Evolutionary conservation across 129 eudicot genomes (phyloP), one percentile per base, ranked within the genome.

Genomic region (Pittosporum tobira): DNA sequence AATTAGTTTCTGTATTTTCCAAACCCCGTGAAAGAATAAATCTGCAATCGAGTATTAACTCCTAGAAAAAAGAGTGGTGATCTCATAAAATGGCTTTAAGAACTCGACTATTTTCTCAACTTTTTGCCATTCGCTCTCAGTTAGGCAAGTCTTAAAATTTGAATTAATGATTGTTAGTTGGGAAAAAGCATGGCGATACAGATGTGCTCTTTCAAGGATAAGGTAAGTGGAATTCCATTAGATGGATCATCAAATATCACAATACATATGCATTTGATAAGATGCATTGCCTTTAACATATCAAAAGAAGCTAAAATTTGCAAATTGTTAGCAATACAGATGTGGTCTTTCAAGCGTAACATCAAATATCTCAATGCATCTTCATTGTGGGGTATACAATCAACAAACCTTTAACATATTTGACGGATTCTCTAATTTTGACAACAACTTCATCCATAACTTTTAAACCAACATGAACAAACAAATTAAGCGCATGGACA

Each of bases 31-130:
- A 11, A 47, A 47, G 10, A 7, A 47, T 22, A 47, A 7, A 20
- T 47, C 16, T 11, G 51, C 24, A 1, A 22, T 47, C 2, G 51
- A 22, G 16, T 47, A 47, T 3, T 3, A 11, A 11, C 13, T 47
- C 16, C 24, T 22, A 47, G 24, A 47, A 18, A 47, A 47, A 3
- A n/a, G 1, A 16, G 2, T 11, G 1, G 51, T 47, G 6, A n/a
- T 63, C 43, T 34, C 45, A 64, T 13, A 44, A 62, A 51, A 53
- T 34, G 53, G 38, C 66, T 37, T 55, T 48, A 57, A 34, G 25
- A 57, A 59, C 59, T 61, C 46, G 46, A 66, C 21, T 38, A 25
- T 59, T 22, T 28, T 26, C 25, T 61, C 36, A 4, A 22, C 16
- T 1, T 13, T 60, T 16, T 56, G 22, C 44, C 61, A 56, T 5